Evolutionary conservation across 169 alveolate species (phyloP), one percentile per base, ranked within the genome.

Genomic region (Cyclospora cayetanensis): DNA sequence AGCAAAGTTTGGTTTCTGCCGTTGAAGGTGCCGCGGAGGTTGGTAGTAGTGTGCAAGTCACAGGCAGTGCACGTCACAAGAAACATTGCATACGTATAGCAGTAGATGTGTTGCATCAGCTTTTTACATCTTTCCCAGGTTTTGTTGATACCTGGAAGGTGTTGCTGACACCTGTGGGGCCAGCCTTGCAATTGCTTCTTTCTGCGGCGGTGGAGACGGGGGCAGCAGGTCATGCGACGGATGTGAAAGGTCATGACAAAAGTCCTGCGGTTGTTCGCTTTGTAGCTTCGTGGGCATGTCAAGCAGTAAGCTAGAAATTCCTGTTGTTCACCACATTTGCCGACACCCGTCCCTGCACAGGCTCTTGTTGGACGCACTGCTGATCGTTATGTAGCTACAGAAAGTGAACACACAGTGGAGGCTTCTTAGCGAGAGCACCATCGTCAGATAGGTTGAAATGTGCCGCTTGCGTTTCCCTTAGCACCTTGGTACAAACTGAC

Each of bases 171-270:
- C 89, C 87, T 20, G 93, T 89, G 20, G 88, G 76, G 27, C 55
- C 79, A 18, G 82, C 89, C 18, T 52, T 88, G 46, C 93, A 88
- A 65, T 89, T 37, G 11, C 93, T 88, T 31, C 93, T 88, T 11
- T 63, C 83, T 9, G 88, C 93, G 1, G 93, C 93, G 12, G 88
- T 88, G 53, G 93, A 80, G 27, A 88, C 93, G 41, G 93, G 88
- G 18, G 93, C 93, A 12, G 77, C 93, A 1, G 88, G 88, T 0
- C 60, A 77, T 77, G 35, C 43, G 42, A 66, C 18, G 39, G 70
- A 77, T 43, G 70, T 3, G 25, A 77, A 50, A 25, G 18, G 50
- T 1, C 37, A 70, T 12, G 88, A 35, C n/a, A 77, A 4, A 2
- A n/a, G 88, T 11, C 93, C 93, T 15, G 93, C 93, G 25, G 22